Percentiles rank a stretch among this genome's conserved stretches.
These are phyloP conservation scores for Entonaema liquescens DNA, from an alignment of 495 filamentous ascomycete species.

Conservation along the genomic window DNA sequence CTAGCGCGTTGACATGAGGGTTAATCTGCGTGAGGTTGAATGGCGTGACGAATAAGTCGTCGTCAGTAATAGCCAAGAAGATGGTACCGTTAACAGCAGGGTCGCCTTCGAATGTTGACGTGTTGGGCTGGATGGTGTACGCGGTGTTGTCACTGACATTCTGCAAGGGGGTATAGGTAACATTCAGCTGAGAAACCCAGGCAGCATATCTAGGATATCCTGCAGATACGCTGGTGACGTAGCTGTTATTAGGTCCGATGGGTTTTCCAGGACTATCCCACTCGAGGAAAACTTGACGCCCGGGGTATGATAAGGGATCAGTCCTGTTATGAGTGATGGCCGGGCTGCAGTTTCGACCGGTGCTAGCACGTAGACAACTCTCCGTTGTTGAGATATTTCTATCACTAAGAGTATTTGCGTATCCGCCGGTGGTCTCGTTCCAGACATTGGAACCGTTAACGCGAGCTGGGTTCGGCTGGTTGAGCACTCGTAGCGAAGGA, in stretches of 20 bases:
- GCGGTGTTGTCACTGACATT: constrained; percentile 64
- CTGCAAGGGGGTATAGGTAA: constrained; percentile 78
- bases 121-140: constrained; percentile 73
- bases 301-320: constrained; percentile 76
- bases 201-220: constrained; percentile 70
- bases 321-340: constrained; percentile 72
- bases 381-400: constrained; percentile 50
- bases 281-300: constrained; percentile 71
- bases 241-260: constrained; percentile 84
- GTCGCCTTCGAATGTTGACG: constrained; percentile 69
- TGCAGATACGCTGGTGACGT: constrained; percentile 70
- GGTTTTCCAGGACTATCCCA: constrained; percentile 77
- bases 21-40: constrained; percentile 81
- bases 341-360: constrained; percentile 64
- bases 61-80: constrained; percentile 80
- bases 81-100: constrained; percentile 81
- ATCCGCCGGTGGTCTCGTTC: constrained; percentile 64
- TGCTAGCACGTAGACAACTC: constrained; percentile 61
- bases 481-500: constrained; percentile 75
- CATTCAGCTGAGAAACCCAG: constrained; percentile 86
- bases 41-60: constrained; percentile 72
- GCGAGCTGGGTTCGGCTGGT: constrained; percentile 77
- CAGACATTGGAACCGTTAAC: constrained; percentile 63
- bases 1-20: constrained; percentile 77
- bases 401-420: constrained; percentile 52